Evolutionary conservation across 371 early-diverging fungal genomes (phyloP), one percentile per base, ranked within the genome.

Genomic region (Saksenaea vasiformis): DNA sequence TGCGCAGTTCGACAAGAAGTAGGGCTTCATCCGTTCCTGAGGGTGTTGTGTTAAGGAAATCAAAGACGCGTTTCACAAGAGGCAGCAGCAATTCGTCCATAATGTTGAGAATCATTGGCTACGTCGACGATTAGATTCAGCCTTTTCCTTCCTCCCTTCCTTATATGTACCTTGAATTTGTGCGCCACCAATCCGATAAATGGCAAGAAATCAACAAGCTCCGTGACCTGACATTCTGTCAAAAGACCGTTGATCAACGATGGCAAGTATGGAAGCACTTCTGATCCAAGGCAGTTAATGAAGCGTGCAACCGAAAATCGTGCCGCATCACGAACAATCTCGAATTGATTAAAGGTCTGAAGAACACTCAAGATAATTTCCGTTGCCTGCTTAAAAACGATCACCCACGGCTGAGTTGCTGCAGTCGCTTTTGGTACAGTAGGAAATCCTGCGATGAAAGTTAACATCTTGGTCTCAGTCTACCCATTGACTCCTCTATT

Each of bases 1-100:
- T 90, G 36, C 91, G 89, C 36, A 98, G 83, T 26, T 92, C 91
- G 10, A 85, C 74, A 57, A 91, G 76, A 39, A 91, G 77, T 44
- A 95, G 64, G 0, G 87, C 86, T 71, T 96, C 97, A 70, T 98
- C 98, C 1, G 95, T 95, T 11, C 98, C 98, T 58, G 86, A 80
- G 1, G 95, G 88, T 1, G 88, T 79, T 64, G 91, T 90, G 69
- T 94, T 90, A 24, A 96, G 75, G 63, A 93, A 91, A 54, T 83
- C 82, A 70, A 94, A 95, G 22, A 94, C 93, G 43, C 92, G 89
- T 60, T 91, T 89, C 1, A 94, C 79, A 51, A 96, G 78, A 0
- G 96, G 94, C 26, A 87, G 70, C 43, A 95, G 69, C n/a, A 96
- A 76, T 58, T 92, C 91, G 66, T 90, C 86, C 67, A 92, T 71